Base-by-base conservation (phyloP, 2,329 filamentous ascomycete species). In the Myriosclerotinia duriaeana region DNA sequence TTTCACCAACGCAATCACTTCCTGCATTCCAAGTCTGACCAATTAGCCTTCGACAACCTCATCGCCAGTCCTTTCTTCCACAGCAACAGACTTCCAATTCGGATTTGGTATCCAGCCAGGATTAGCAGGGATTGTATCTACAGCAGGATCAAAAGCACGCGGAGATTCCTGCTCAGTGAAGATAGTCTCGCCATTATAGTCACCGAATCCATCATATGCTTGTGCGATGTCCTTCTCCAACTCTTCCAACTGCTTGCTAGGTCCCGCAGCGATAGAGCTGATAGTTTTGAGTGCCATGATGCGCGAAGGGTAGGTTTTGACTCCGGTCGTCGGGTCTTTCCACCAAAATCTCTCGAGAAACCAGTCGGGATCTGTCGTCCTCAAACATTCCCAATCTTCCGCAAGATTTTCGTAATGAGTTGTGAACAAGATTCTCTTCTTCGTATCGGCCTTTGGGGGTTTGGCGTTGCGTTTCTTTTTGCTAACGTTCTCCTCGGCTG, bases 121-220 rank as follows among this genome's bases (percentile, higher is more conserved):
- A 56, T 56, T 56, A 26, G 36, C 36, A 42, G 53, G 36, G 11
- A 56, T n/a, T 20, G 36, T 56, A 30, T 56, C 53, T 12, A 56
- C n/a, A 40, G 36, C 53, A 12, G 53, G 36, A 56, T 56, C 53
- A 26, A 56, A 56, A 3, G n/a, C n/a, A 11, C 36, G 53, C 22
- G 53, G 34, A 54, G 38, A 56, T 42, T 42, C 53, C 12, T n/a
- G 14, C 14, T 42, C 38, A 0, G 53, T 56, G 14, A 56, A 56
- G 9, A 26, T 14, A 11, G 36, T 26, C 14, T 26, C 53, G 14
- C 53, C 53, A 7, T 42, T 17, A 20, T 56, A 26, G 12, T 40
- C 36, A 4, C n/a, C n/a, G 14, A 56, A 56, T 8, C 36, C 53
- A 42, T 56, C 53, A 42, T 56, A 56, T 26, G 53, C 14, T 36